Base-by-base conservation (phyloP, 2,329 filamentous ascomycete species). In the Cryphonectria parasitica region DNA sequence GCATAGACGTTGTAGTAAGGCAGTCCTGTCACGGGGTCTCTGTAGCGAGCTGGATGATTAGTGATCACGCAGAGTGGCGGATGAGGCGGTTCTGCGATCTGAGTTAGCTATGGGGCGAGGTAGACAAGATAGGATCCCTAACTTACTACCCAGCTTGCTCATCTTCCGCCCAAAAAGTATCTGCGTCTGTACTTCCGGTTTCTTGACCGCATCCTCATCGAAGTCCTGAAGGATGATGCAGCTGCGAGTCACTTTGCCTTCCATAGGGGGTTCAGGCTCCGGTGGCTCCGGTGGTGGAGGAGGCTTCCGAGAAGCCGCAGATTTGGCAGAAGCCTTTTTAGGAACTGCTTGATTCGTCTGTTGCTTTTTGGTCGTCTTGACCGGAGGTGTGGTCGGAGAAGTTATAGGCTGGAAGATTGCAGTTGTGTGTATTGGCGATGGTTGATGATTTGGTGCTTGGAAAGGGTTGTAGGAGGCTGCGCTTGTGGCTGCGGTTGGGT, bases 21-120 rank as follows among this genome's bases (percentile, higher is more conserved):
- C 22, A 98, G 85, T 0, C 93, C 92, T 0, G 95, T 98, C 75
- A 88, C 87, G 0, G 94, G 93, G 79, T 99, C 96, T 34, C 90
- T 88, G 80, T 97, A 98, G 68, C 89, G 89, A 17, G 95, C 96
- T 5, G 91, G 89, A 67, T 91, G 88, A 76, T 91, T 92, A 0
- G 94, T 98, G 77, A 98, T 95, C 64, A 90, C 91, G 79, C 96
- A 99, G 43, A 91, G 83, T 22, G 87, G 82, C 0, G 80, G 77
- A 19, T 85, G 82, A 3, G 85, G 78, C 25, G 85, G 87, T 76
- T 88, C 86, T 88, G 64, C 34, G 36, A 17, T 11, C 19, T 67
- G 25, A 11, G 41, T 70, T 45, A 70, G 65, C 34, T 15, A 52
- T 19, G 22, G n/a, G 4, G 1, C 11, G 34, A 11, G 54, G 31